These are phyloP conservation scores for Schizosaccharomyces japonicus DNA, from an alignment of 805 yeast genomes.

Conservation along the genomic window DNA sequence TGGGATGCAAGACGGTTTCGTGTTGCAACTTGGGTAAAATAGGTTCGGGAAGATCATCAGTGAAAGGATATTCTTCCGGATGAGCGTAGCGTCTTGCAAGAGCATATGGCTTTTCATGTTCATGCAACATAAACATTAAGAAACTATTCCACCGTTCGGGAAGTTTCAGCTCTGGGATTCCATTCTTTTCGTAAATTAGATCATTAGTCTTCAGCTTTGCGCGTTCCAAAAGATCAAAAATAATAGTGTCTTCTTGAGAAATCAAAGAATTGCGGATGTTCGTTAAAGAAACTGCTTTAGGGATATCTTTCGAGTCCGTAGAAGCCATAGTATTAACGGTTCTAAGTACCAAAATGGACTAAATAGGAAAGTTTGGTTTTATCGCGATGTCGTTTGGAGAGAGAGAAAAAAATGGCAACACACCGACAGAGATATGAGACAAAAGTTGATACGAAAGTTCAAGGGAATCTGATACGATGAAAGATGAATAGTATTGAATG, in stretches of 20 bases:
- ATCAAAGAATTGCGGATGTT: slow-evolving; percentile 70
- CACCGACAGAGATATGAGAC: no score
- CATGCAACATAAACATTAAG: slow-evolving; percentile 62
- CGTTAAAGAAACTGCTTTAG: no score
- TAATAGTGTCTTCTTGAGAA: slow-evolving; percentile 89
- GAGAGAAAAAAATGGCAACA: no score
- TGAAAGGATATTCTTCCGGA: slow-evolving; percentile 85
- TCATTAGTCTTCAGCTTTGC: slow-evolving; percentile 64
- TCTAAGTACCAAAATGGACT: no score
- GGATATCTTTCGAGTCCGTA: no score
- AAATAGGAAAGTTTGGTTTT: no score
- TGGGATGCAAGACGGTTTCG: slow-evolving; percentile 51
- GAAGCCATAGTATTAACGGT: no score
- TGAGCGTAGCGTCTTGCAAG: slow-evolving; percentile 55
- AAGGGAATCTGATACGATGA: no score
- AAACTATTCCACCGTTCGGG: slow-evolving; percentile 59
- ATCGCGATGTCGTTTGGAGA: no score
- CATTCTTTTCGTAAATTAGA: slow-evolving; percentile 41
- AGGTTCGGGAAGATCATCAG: slow-evolving; percentile 37
- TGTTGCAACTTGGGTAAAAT: slow-evolving; percentile 57
- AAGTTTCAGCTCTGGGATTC: slow-evolving; percentile 20
- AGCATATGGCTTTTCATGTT: slow-evolving; percentile 44
- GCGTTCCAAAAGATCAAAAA: slow-evolving; percentile 77
- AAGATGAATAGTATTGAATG: no score
- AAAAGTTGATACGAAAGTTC: no score